These are phyloP conservation scores for Ambrosia artemisiifolia DNA, from an alignment of 129 eudicot species.

Conservation along the genomic window DNA sequence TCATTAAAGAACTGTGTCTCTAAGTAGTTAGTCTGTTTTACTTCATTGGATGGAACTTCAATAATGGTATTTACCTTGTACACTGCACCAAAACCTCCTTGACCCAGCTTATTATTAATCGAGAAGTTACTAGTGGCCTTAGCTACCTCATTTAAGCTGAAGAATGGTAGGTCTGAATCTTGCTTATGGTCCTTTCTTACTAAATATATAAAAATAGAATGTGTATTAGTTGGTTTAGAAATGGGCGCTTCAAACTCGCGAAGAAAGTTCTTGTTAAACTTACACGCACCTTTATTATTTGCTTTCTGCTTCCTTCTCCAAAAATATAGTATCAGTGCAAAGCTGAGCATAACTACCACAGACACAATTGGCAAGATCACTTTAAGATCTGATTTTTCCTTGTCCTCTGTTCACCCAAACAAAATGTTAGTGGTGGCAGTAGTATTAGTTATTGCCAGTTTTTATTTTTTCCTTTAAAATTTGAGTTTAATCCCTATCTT, in stretches of 20 bases:
- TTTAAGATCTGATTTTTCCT: neutral
- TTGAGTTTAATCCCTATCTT: too few relatives aligned
- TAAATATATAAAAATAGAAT: neutral
- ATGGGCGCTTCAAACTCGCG: neutral
- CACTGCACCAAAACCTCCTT: constrained; percentile 21
- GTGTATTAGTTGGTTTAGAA: neutral
- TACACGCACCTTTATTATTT: neutral
- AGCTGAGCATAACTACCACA: neutral
- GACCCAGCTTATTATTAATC: constrained; percentile 2
- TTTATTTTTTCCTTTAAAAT: too few relatives aligned
- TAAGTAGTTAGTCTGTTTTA: neutral
- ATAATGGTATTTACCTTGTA: neutral
- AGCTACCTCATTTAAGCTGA: constrained; percentile 1
- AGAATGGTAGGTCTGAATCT: neutral
- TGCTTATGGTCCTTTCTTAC: neutral
- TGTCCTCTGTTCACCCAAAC: neutral
- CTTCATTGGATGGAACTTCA: too few relatives aligned
- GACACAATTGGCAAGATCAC: neutral
- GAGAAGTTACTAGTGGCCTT: constrained; percentile 8
- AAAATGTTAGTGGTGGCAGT: too few relatives aligned
- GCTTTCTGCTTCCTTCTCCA: constrained; percentile 1
- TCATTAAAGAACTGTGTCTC: neutral
- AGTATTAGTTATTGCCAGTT: too few relatives aligned
- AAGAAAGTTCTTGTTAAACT: too few relatives aligned
- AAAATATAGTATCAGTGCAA: neutral